Conservation (phyloP, 306 rosid species). For the Vigna trinervia region DNA sequence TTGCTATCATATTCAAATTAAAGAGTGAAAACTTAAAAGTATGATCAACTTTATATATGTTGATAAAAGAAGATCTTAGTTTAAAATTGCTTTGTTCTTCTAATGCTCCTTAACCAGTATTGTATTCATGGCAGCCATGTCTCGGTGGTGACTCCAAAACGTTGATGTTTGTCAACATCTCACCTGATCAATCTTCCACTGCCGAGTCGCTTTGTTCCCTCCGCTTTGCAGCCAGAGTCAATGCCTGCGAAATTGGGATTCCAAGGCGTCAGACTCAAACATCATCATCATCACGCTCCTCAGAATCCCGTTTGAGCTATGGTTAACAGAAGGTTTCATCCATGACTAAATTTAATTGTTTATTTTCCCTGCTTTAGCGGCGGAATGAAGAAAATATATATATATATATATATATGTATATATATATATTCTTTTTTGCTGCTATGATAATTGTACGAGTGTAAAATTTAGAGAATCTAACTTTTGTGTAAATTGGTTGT, state of each 20-base stretch:
- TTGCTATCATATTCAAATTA: conserved; percentile 4
- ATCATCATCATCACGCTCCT: conserved; percentile 47
- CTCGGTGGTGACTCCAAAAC: conserved; percentile 96
- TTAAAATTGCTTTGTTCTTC: neutral
- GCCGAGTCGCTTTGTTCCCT: conserved; percentile 93
- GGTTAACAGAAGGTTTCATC: conserved; percentile 48
- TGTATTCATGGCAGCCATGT: conserved; percentile 75
- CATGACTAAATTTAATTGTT: conserved; percentile 29
- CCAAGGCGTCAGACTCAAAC: conserved; percentile 87
- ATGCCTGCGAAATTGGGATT: conserved; percentile 88
- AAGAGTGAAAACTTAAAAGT: neutral
- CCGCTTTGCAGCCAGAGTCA: conserved; percentile 90
- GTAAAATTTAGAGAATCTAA: conserved; percentile 38
- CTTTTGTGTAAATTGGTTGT: conserved; percentile 45
- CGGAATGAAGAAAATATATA: neutral
- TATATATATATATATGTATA: conserved; percentile 22
- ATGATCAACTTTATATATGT: neutral
- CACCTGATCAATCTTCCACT: conserved; percentile 82
- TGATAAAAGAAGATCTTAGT: neutral
- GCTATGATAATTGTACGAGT: conserved; percentile 18
- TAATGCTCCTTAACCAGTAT: neutral
- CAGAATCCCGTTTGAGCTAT: conserved; percentile 68
- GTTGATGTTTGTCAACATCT: conserved; percentile 87
- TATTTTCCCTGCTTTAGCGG: conserved; percentile 13
- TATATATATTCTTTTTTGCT: conserved; percentile 8